phyloP scores from a whole-genome alignment of 1,284 basidiomycete genomes.

The Malassezia globosa region DNA sequence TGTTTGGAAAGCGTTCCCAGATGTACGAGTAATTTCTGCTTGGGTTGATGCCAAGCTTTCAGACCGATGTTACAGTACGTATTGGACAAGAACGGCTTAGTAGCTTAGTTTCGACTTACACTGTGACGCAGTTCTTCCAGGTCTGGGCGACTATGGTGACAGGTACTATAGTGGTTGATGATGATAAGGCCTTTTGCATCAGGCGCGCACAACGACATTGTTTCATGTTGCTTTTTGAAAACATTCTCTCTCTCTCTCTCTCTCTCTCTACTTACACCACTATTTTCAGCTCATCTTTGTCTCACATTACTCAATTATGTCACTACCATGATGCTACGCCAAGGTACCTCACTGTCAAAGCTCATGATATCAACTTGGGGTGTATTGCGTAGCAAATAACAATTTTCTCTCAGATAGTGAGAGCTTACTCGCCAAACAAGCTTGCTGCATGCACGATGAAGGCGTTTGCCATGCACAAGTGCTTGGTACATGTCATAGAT shows the following conservation, averaged over 20 bases:
- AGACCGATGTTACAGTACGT: slow-evolving; percentile 55
- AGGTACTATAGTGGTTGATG: slow-evolving; percentile 36
- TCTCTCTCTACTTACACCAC: too few species aligned
- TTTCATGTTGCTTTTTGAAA: too few species aligned
- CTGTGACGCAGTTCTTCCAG: slow-evolving; percentile 38
- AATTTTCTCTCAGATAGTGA: too few species aligned
- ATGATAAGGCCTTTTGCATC: background rate
- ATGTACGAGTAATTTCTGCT: slow-evolving; percentile 71
- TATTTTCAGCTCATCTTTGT: too few species aligned
- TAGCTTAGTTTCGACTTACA: slow-evolving; percentile 3
- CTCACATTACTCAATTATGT: too few species aligned
- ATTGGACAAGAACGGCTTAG: slow-evolving; percentile 8
- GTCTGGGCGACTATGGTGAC: slow-evolving; percentile 43
- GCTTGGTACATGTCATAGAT: background rate
- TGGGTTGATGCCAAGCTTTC: slow-evolving; percentile 95
- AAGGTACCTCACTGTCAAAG: slow-evolving; percentile 11
- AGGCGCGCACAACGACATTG: background rate
- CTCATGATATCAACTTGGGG: background rate
- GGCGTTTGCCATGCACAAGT: background rate
- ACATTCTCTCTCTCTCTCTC: too few species aligned
- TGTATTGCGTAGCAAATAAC: slow-evolving; percentile 14
- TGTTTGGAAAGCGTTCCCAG: slow-evolving; percentile 69
- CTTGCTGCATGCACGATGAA: too few species aligned
- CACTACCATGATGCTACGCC: slow-evolving; percentile 1
- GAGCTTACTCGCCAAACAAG: background rate